phyloP scores from a whole-genome alignment of 2,329 filamentous ascomycete species.

The Fonsecaea multimorphosa region DNA sequence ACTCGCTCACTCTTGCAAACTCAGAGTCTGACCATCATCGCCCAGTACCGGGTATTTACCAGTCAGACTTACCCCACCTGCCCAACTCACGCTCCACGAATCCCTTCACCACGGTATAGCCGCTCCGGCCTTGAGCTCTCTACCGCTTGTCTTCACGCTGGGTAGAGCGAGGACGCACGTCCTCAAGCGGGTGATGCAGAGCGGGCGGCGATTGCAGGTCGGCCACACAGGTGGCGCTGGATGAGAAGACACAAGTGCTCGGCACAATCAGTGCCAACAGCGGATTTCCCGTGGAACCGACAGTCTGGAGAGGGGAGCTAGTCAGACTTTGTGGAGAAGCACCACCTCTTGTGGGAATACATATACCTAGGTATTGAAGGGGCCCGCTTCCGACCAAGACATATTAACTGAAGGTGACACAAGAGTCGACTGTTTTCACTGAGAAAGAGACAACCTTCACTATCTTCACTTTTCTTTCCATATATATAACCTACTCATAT shows the following conservation, averaged over 20 bases:
- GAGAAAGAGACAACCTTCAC: not conserved
- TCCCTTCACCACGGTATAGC: not conserved
- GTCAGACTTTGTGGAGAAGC: slow-evolving; percentile 2
- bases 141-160: not conserved
- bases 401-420: not conserved
- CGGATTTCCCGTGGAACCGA: not conserved
- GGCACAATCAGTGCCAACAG: not conserved
- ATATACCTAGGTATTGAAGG: not conserved
- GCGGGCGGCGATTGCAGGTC: no score
- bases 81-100: not conserved
- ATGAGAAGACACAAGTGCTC: not conserved
- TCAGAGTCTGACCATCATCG: no score
- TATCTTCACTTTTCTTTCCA: not conserved
- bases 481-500: not conserved
- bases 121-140: not conserved
- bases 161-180: not conserved
- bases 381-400: not conserved
- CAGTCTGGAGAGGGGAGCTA: not conserved
- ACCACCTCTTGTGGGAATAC: not conserved
- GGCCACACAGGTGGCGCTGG: not conserved
- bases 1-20: not conserved
- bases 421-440: not conserved
- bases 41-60: not conserved
- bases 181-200: not conserved
- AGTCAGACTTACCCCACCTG: not conserved